These are phyloP conservation scores for Colletotrichum sp. DNA, from an alignment of 2,329 filamentous ascomycete species.

Conservation along the genomic window DNA sequence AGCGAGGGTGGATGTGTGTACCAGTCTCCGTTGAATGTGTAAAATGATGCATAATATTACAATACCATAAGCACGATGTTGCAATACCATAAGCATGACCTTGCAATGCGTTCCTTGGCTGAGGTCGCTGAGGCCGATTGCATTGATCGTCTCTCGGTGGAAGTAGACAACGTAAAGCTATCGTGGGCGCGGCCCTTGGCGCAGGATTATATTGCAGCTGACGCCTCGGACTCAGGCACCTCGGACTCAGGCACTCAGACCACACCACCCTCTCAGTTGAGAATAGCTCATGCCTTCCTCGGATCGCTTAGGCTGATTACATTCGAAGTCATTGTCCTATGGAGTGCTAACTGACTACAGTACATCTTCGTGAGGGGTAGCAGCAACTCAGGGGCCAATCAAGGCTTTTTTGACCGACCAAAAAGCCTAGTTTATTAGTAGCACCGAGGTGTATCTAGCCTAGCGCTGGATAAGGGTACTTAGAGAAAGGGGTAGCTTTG, in stretches of 20 bases:
- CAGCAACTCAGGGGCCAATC: neutral
- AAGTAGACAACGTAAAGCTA: neutral
- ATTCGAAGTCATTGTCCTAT: neutral
- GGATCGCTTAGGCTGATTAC: neutral
- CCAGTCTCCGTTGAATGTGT: neutral
- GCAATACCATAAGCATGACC: neutral
- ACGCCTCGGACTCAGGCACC: neutral
- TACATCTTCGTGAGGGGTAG: neutral
- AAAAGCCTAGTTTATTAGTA: neutral
- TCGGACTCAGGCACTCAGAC: neutral
- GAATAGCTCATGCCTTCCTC: neutral
- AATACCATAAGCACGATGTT: neutral
- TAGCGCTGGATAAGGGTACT: rapidly evolving
- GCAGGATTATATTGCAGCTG: neutral
- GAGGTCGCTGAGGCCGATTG: neutral
- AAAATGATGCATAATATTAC: neutral
- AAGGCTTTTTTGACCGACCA: neutral
- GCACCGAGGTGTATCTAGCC: neutral
- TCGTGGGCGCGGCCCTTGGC: neutral
- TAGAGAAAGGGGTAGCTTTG: neutral
- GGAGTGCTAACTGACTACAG: neutral
- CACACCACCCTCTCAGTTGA: neutral
- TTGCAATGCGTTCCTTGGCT: neutral
- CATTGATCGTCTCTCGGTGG: neutral
- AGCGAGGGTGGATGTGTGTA: neutral